Evolutionary conservation across 441 rosid species (phyloP), one percentile per base, ranked within the genome.

Genomic region (Populus hybrid): DNA sequence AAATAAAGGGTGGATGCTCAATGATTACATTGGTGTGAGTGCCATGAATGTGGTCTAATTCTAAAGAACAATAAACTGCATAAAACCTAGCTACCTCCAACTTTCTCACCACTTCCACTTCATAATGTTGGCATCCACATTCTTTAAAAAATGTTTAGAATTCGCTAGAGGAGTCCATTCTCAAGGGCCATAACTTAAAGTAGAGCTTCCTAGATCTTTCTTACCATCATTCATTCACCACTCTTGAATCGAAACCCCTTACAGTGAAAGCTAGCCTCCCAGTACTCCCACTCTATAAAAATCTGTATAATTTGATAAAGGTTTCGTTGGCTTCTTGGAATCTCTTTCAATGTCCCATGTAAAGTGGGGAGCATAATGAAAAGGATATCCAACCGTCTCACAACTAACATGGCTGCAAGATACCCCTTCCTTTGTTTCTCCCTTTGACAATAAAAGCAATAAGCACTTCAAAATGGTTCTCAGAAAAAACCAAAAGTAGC

Each of bases 131-230:
- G n/a, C 45, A 7, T 21, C 69, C 16, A 2, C n/a, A 31, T 33
- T 21, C 28, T 0, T 63, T 21, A 71, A 67, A 28, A 9, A 68
- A 9, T 24, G 21, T 3, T 2, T 56, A 28, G 35, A 9, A 26
- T 40, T 74, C 42, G 29, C 66, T 64, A 9, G 20, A 59, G 28
- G 24, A 38, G 3, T 59, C 68, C 80, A 78, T 66, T 78, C 24
- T 78, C 73, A 31, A 33, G 29, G 80, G 73, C 67, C 50, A 33
- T 9, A 8, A 73, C 68, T 73, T 66, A 38, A 73, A 78, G 73
- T 31, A n/a, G 33, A 21, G 66, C 66, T 67, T 50, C 73, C 67
- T 67, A 16, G 12, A 70, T 59, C 74, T 70, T 76, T 76, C 69
- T 69, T 33, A 4, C 33, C 69, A 68, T 76, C n/a, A 68, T 21